phyloP scores from a whole-genome alignment of 805 yeast genomes.

The Yarrowia divulgata region DNA sequence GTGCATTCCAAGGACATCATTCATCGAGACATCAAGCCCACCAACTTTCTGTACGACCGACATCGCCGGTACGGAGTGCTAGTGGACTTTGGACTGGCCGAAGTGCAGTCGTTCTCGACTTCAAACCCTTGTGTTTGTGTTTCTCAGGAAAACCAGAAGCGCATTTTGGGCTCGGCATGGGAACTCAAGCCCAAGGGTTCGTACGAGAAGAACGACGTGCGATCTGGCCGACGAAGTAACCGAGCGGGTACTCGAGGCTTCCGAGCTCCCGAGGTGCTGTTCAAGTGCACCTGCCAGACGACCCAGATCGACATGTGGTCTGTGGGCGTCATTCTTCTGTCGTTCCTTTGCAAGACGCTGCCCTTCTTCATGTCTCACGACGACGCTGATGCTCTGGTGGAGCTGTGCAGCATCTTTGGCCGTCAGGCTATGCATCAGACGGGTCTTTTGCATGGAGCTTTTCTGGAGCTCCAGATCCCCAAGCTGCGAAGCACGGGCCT shows the following conservation, averaged over 20 bases:
- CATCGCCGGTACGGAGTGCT: conserved; percentile 74
- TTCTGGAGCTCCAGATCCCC: conserved; percentile 71
- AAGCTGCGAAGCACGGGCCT: conserved; percentile 57
- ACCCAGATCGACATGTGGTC: conserved; percentile 91
- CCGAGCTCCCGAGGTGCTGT: conserved; percentile 90
- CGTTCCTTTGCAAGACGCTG: conserved; percentile 78
- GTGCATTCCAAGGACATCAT: conserved; percentile 81
- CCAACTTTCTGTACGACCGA: conserved; percentile 75
- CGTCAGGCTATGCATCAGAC: conserved; percentile 70
- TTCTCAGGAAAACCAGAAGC: conserved; percentile 27
- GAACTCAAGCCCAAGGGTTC: conserved; percentile 59
- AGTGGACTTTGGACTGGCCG: conserved; percentile 94
- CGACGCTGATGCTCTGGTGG: conserved; percentile 90
- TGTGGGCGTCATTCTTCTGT: conserved; percentile 84
- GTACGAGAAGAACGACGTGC: conserved; percentile 82
- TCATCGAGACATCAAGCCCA: conserved; percentile 92
- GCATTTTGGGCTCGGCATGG: conserved; percentile 40
- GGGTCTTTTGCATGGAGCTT: conserved; percentile 87
- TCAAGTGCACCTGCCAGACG: conserved; percentile 84
- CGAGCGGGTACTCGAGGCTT: conserved; percentile 97
- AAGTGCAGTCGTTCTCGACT: conserved; percentile 53
- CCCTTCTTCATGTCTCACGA: conserved; percentile 95
- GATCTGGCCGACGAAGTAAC: conserved; percentile 91
- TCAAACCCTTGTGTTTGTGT: conserved; percentile 42
- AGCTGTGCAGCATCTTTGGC: conserved; percentile 83